Conservation (phyloP, 495 filamentous ascomycete genomes). For the Penicillium crystallinum region DNA sequence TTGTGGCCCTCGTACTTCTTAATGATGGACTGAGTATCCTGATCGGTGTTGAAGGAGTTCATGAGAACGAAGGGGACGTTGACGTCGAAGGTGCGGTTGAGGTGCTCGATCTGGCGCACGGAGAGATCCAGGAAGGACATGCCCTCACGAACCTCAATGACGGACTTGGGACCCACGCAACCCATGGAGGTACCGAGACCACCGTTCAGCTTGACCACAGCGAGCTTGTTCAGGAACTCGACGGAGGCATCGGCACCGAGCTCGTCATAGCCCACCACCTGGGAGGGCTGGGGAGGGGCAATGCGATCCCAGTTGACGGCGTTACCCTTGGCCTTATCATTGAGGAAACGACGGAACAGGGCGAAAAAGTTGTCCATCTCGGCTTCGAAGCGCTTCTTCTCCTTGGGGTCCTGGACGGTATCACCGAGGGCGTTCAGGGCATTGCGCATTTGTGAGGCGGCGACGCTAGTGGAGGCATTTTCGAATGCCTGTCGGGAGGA, state of each 20-base stretch:
- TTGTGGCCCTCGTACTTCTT: conserved; percentile 99
- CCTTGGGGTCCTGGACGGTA: conserved; percentile 70
- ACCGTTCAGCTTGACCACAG: conserved; percentile 98
- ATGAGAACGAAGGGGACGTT: conserved; percentile 99
- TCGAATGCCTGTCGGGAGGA: conserved; percentile 75
- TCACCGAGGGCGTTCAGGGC: conserved; percentile 87
- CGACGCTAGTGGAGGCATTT: conserved; percentile 96
- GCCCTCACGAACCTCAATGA: conserved; percentile 99
- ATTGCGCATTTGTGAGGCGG: conserved; percentile 98
- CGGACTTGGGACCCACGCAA: conserved; percentile 98
- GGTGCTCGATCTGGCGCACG: conserved; percentile 97
- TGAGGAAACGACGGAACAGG: conserved; percentile 94
- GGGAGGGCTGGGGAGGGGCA: conserved; percentile 78
- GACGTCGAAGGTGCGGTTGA: conserved; percentile 95
- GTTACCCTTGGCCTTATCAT: conserved; percentile 98
- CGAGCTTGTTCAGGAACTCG: conserved; percentile 92
- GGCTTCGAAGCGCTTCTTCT: conserved; percentile 93
- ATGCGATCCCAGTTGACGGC: conserved; percentile 94
- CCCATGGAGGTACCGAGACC: conserved; percentile 99
- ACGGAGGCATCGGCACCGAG: conserved; percentile 83
- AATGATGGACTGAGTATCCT: conserved; percentile 97
- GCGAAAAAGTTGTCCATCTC: conserved; percentile 99
- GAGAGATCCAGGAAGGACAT: conserved; percentile 99
- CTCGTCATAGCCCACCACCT: conserved; percentile 89
- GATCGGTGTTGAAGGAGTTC: conserved; percentile 99